phyloP scores from a whole-genome alignment of 2,329 filamentous ascomycete species.

The Emmonsiellopsis sp. region DNA sequence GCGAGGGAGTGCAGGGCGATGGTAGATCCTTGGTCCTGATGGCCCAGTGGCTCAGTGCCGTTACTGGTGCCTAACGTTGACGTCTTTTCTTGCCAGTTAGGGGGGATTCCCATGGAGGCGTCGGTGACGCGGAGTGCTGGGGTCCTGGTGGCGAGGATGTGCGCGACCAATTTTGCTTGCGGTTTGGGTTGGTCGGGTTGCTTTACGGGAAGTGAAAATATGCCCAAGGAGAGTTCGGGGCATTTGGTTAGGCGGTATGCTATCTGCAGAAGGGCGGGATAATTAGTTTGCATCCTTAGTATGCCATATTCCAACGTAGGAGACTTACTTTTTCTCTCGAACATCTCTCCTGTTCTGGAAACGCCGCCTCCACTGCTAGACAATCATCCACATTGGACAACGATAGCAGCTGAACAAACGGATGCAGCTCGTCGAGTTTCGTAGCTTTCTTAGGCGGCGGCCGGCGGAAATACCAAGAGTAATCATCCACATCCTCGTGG shows the following conservation, averaged over 20 bases:
- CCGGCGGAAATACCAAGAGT: constrained; percentile 32
- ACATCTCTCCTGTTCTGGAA: constrained; percentile 49
- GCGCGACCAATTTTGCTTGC: constrained; percentile 58
- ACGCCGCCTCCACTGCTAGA: constrained; percentile 49
- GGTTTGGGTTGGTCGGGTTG: constrained; percentile 50
- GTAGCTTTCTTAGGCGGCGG: constrained; percentile 20
- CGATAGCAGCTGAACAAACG: constrained; percentile 65
- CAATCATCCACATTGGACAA: constrained; percentile 43
- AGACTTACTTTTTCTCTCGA: constrained; percentile 49
- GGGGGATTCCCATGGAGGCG: constrained; percentile 63
- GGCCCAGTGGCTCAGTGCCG: constrained; percentile 47
- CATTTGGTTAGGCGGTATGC: constrained; percentile 65
- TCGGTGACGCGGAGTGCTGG: constrained; percentile 57
- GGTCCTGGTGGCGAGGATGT: constrained; percentile 68
- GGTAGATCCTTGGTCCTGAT: constrained; percentile 63
- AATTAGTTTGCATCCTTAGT: neutral
- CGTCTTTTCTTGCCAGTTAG: constrained; percentile 50
- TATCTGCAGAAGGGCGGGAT: constrained; percentile 43
- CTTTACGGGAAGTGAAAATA: constrained; percentile 57
- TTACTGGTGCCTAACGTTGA: constrained; percentile 18
- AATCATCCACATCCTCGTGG: constrained; percentile 31
- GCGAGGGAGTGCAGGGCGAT: constrained; percentile 76
- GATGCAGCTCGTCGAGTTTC: constrained; percentile 51
- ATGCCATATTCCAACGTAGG: neutral
- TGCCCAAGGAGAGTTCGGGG: constrained; percentile 66